These are phyloP conservation scores for Cenchrus purpureus DNA, from an alignment of 176 grass and related monocot genomes.

Conservation along the genomic window DNA sequence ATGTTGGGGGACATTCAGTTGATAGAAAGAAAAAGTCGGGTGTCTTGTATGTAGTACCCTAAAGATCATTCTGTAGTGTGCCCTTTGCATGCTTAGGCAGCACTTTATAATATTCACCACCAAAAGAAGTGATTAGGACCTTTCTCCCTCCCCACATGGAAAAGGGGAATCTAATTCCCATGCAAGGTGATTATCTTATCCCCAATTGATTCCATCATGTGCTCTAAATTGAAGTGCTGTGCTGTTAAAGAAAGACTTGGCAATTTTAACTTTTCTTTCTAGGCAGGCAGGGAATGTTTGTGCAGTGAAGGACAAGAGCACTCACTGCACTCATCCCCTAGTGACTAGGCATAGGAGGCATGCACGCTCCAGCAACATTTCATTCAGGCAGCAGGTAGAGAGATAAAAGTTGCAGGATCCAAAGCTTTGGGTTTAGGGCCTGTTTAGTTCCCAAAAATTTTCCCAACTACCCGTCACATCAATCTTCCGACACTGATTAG, in stretches of 20 bases:
- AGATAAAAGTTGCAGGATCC: conserved; percentile 53
- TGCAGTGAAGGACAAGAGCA: conserved; percentile 33
- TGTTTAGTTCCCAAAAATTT: too few species aligned
- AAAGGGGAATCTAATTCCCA: conserved; percentile 57
- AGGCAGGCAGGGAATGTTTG: conserved; percentile 38
- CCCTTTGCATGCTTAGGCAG: conserved; percentile 70
- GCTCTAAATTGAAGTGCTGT: conserved; percentile 7
- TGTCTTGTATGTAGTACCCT: conserved; percentile 52
- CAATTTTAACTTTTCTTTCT: conserved; percentile 14
- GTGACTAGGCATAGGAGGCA: conserved; percentile 18
- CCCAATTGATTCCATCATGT: conserved; percentile 28
- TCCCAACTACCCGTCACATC: too few species aligned
- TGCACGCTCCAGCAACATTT: conserved; percentile 35
- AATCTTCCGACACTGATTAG: too few species aligned
- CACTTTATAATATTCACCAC: conserved; percentile 82
- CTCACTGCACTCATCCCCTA: conserved; percentile 20
- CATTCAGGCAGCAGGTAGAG: conserved; percentile 30
- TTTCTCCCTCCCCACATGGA: conserved; percentile 58
- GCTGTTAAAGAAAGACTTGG: conserved; percentile 60
- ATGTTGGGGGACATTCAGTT: conserved; percentile 63
- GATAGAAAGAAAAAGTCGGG: conserved; percentile 66
- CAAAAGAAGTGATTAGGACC: conserved; percentile 78
- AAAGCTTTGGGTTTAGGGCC: conserved; percentile 55
- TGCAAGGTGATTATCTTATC: conserved; percentile 42
- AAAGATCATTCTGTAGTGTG: conserved; percentile 64